Percentiles rank a stretch among this genome's conserved stretches.
Evolutionary conservation across 371 early-diverging fungal species (phyloP).

Genomic region (Saksenaea vasiformis): DNA sequence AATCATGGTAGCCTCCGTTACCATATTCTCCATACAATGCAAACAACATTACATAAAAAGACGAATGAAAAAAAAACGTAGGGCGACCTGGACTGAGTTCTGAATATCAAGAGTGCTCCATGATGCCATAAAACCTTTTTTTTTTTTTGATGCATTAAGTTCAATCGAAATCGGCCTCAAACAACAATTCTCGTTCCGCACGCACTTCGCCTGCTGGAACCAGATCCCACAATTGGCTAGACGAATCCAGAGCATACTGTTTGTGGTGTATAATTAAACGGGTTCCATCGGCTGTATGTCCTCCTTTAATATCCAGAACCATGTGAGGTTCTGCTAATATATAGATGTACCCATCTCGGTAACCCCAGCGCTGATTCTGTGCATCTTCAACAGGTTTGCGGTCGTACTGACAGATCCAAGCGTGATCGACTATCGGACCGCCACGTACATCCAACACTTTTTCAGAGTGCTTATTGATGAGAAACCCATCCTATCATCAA

Average conservation of each 20-base stretch:
- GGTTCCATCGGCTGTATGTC: slow-evolving; percentile 34
- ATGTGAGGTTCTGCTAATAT: slow-evolving; percentile 44
- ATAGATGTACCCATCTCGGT: slow-evolving; percentile 45
- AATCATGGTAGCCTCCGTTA: too few species aligned
- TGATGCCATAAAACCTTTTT: too few species aligned
- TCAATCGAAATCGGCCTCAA: slow-evolving; percentile 44
- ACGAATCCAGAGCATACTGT: slow-evolving; percentile 28
- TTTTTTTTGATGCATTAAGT: too few species aligned
- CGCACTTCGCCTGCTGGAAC: slow-evolving; percentile 46
- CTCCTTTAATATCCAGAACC: slow-evolving; percentile 45
- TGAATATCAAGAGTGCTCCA: too few species aligned
- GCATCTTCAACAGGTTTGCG: slow-evolving; percentile 41
- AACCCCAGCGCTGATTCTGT: slow-evolving; percentile 51
- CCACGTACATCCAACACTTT: slow-evolving; percentile 48
- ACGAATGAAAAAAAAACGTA: too few species aligned
- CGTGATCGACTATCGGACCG: slow-evolving; percentile 36
- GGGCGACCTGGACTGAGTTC: too few species aligned
- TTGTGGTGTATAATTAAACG: slow-evolving; percentile 35
- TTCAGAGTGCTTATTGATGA: slow-evolving; percentile 44
- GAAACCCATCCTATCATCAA: slow-evolving; percentile 35
- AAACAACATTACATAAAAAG: too few species aligned
- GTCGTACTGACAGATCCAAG: slow-evolving; percentile 46
- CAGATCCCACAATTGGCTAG: slow-evolving; percentile 47
- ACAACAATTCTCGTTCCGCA: slow-evolving; percentile 44
- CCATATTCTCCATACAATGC: too few species aligned